phyloP scores from a whole-genome alignment of 75 land plant genomes.

The Pinus albicaulis region DNA sequence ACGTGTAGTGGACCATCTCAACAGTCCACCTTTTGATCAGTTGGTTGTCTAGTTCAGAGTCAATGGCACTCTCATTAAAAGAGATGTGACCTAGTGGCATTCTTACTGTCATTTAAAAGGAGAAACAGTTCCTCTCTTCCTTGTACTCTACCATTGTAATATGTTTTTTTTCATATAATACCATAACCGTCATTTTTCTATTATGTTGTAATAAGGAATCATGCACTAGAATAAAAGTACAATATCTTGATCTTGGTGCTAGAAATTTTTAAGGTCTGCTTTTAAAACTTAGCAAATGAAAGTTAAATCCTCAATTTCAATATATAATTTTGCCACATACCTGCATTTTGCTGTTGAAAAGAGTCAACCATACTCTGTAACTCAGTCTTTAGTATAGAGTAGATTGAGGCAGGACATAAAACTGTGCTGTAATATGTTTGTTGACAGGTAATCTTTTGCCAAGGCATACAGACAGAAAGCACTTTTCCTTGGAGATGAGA shows the following conservation, averaged over 20 bases:
- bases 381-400: slow-evolving; percentile 47
- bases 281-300: neutral
- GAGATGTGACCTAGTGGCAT: too few relatives aligned
- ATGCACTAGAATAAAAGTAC: neutral
- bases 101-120: too few relatives aligned
- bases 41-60: too few relatives aligned
- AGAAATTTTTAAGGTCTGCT: neutral
- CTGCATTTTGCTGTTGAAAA: slow-evolving; percentile 29
- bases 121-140: too few relatives aligned
- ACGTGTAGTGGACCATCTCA: too few relatives aligned
- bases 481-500: slow-evolving; percentile 65
- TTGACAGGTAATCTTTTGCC: slow-evolving; percentile 75
- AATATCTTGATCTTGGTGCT: neutral
- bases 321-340: slow-evolving; percentile 17
- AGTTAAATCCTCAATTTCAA: neutral
- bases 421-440: slow-evolving; percentile 61
- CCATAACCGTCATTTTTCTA: neutral
- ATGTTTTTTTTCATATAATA: too few relatives aligned
- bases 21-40: too few relatives aligned
- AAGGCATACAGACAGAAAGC: slow-evolving; percentile 59
- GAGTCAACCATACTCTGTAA: slow-evolving; percentile 37
- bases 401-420: slow-evolving; percentile 41
- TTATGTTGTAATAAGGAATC: neutral
- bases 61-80: too few relatives aligned
- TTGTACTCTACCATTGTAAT: too few relatives aligned